Evolutionary conservation across 805 yeast genomes (phyloP).

Genomic region (Candida maesae): DNA sequence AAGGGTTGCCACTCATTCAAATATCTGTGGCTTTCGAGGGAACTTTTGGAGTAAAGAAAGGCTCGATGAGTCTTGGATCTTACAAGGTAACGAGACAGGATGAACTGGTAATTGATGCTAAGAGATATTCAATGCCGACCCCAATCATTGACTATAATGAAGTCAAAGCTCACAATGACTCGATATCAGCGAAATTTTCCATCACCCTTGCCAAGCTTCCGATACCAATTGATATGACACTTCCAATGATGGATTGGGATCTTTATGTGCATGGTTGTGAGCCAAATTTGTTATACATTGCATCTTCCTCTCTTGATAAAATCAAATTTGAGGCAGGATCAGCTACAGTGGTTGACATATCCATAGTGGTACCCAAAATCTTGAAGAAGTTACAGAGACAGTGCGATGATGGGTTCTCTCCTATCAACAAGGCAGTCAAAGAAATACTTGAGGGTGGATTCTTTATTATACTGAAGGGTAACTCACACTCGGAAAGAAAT

Average conservation of each 20-base stretch:
- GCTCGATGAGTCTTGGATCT: conserved; percentile 3
- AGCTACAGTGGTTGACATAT: background rate
- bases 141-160: background rate
- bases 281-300: conserved; percentile 11
- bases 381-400: conserved; percentile 4
- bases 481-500: conserved; percentile 10
- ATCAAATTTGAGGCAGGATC: background rate
- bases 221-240: background rate
- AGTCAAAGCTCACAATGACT: background rate
- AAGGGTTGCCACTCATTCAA: background rate
- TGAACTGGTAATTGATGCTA: background rate
- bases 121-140: background rate
- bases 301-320: conserved; percentile 3
- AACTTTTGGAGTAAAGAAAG: conserved; percentile 4
- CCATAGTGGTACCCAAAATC: conserved; percentile 6
- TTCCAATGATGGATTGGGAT: conserved; percentile 21
- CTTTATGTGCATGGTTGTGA: conserved; percentile 18
- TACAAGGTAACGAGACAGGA: conserved; percentile 3
- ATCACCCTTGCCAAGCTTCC: background rate
- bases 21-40: conserved; percentile 7
- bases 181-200: background rate
- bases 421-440: conserved; percentile 17
- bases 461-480: conserved; percentile 11
- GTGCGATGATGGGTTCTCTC: conserved; percentile 22
- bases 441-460: conserved; percentile 4